Conservation (phyloP, 495 filamentous ascomycete genomes). For the Mytilinidion resinicola region DNA sequence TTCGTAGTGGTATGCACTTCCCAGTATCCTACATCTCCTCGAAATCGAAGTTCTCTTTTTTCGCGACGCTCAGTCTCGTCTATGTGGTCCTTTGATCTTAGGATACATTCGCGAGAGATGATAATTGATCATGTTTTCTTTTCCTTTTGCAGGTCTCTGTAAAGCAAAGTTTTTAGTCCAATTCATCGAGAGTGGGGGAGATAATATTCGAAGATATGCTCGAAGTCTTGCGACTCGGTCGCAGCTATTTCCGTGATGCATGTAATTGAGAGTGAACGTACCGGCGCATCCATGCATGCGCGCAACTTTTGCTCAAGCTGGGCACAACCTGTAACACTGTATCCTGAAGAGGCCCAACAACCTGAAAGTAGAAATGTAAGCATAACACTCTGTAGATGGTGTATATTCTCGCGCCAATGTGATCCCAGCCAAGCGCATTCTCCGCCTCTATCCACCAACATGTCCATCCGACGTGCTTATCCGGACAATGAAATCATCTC, state of each 20-base stretch:
- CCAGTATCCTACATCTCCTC: background rate
- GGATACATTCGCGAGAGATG: conserved; percentile 83
- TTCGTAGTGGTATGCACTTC: no score
- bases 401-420: background rate
- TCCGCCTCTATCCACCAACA: background rate
- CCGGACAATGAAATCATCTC: background rate
- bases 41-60: background rate
- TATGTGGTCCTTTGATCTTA: conserved; percentile 64
- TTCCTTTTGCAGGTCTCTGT: conserved; percentile 57
- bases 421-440: background rate
- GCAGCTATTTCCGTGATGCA: background rate
- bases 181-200: background rate
- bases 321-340: conserved; percentile 65
- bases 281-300: conserved; percentile 87
- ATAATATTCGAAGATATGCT: background rate
- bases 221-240: background rate
- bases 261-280: conserved; percentile 34
- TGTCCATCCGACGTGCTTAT: no score
- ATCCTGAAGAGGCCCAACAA: conserved; percentile 90
- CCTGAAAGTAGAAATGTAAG: conserved; percentile 44
- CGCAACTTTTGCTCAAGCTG: conserved; percentile 74
- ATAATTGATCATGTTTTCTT: conserved; percentile 90
- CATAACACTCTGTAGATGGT: background rate
- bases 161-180: conserved; percentile 4
- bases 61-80: conserved; percentile 49